Evolutionary conservation across 1,284 basidiomycete species (phyloP).

Genomic region (Bondarzewia mesenterica): DNA sequence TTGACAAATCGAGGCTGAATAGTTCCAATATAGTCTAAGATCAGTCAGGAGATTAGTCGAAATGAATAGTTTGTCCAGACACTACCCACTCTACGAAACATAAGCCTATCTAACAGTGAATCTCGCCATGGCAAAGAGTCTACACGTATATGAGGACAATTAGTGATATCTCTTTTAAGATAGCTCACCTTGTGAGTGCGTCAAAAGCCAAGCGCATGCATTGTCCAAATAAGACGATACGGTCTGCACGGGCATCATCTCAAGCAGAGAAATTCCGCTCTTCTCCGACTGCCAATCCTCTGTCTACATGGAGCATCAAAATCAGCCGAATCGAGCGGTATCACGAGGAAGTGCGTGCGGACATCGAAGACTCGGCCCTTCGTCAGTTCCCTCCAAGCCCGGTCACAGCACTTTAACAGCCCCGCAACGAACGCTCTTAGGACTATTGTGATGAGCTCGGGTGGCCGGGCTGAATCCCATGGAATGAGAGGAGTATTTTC

Average conservation of each 20-base stretch:
- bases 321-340: constrained; percentile 6
- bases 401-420: constrained; percentile 76
- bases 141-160: constrained; percentile 2
- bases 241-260: constrained; percentile 54
- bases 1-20: constrained; percentile 34
- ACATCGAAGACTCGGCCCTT: constrained; percentile 74
- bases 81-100: constrained; percentile 47
- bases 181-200: constrained; percentile 3
- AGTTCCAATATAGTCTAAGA: constrained; percentile 41
- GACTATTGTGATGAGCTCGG: constrained; percentile 59
- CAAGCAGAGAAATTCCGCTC: constrained; percentile 72
- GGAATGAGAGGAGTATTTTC: constrained; percentile 36
- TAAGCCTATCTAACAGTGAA: constrained; percentile 43
- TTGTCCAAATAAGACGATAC: constrained; percentile 56
- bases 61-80: neutral
- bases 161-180: constrained; percentile 5
- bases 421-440: constrained; percentile 67
- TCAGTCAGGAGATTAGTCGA: constrained; percentile 1
- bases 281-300: constrained; percentile 90
- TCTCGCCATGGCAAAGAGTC: constrained; percentile 11
- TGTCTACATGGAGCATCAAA: constrained; percentile 39
- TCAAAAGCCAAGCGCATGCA: constrained; percentile 47
- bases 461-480: constrained; percentile 35
- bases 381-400: constrained; percentile 74
- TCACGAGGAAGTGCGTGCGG: constrained; percentile 23